These are phyloP conservation scores for Pilatotrama ljubarskyi DNA, from an alignment of 768 basidiomycete species.

Conservation along the genomic window DNA sequence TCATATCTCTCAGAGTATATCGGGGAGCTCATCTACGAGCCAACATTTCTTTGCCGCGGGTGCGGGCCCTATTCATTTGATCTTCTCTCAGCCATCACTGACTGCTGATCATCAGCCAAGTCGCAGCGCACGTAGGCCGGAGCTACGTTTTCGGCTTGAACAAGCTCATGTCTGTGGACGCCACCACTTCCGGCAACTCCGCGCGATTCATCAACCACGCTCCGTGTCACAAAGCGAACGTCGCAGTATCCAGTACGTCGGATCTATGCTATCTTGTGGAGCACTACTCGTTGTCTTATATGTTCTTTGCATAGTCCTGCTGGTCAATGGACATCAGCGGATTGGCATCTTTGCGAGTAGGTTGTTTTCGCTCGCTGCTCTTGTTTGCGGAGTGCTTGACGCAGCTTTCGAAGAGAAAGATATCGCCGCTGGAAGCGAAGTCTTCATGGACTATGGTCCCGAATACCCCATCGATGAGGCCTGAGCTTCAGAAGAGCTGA, in stretches of 20 bases:
- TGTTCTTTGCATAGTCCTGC: conserved; percentile 39
- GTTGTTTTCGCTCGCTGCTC: conserved; percentile 22
- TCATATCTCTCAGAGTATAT: conserved; percentile 52
- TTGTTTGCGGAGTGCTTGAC: neutral
- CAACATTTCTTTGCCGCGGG: conserved; percentile 53
- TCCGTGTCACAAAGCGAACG: conserved; percentile 39
- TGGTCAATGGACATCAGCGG: conserved; percentile 68
- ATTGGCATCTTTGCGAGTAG: conserved; percentile 63
- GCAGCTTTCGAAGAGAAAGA: conserved; percentile 34
- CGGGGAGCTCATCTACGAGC: conserved; percentile 58
- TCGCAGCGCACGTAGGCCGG: conserved; percentile 49
- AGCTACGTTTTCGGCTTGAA: conserved; percentile 67
- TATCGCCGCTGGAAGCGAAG: conserved; percentile 46
- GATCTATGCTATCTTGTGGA: neutral
- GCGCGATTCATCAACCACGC: conserved; percentile 73
- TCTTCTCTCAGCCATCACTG: neutral
- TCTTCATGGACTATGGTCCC: conserved; percentile 60
- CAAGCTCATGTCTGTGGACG: conserved; percentile 49
- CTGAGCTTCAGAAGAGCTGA: neutral
- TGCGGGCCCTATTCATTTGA: conserved; percentile 28
- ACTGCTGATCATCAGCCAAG: conserved; percentile 32
- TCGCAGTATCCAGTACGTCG: conserved; percentile 44
- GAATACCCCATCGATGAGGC: conserved; percentile 39
- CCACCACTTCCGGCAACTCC: conserved; percentile 55
- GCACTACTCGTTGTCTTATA: neutral